Evolutionary conservation across 768 basidiomycete species (phyloP).

Genomic region (Russula vinacea): DNA sequence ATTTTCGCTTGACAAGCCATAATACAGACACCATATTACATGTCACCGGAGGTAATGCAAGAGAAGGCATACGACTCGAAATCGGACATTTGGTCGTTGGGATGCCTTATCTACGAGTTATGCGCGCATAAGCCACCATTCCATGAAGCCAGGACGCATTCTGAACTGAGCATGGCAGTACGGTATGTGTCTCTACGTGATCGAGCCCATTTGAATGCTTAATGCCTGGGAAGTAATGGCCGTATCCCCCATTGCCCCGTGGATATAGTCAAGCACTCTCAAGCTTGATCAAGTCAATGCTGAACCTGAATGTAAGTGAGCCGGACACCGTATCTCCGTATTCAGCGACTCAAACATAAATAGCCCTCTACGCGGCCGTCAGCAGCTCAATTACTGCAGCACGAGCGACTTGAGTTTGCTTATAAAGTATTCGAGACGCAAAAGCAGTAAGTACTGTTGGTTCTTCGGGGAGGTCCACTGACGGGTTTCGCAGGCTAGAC

Average conservation of each 20-base stretch:
- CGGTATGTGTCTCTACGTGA: constrained; percentile 45
- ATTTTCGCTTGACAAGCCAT: not conserved
- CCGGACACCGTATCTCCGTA: not conserved
- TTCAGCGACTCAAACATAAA: constrained; percentile 7
- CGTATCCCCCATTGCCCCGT: constrained; percentile 84
- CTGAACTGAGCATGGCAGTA: constrained; percentile 78
- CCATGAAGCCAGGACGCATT: constrained; percentile 87
- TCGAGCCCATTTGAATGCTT: not conserved
- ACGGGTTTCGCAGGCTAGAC: constrained; percentile 46
- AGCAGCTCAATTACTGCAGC: constrained; percentile 73
- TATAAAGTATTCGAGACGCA: constrained; percentile 73
- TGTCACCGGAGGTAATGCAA: constrained; percentile 98
- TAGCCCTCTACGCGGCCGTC: constrained; percentile 88
- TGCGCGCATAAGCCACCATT: constrained; percentile 93
- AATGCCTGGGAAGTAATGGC: constrained; percentile 53
- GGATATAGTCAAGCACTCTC: constrained; percentile 73
- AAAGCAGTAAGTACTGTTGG: constrained; percentile 57
- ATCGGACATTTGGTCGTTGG: constrained; percentile 97
- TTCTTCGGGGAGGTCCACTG: not conserved
- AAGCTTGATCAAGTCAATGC: constrained; percentile 80
- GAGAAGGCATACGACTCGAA: constrained; percentile 97
- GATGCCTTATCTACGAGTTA: constrained; percentile 94
- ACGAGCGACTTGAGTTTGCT: constrained; percentile 70
- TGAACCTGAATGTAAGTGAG: constrained; percentile 69
- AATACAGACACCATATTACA: constrained; percentile 94